Evolutionary conservation across 768 basidiomycete genomes (phyloP), one percentile per base, ranked within the genome.

Genomic region (Kwoniella bestiolae): DNA sequence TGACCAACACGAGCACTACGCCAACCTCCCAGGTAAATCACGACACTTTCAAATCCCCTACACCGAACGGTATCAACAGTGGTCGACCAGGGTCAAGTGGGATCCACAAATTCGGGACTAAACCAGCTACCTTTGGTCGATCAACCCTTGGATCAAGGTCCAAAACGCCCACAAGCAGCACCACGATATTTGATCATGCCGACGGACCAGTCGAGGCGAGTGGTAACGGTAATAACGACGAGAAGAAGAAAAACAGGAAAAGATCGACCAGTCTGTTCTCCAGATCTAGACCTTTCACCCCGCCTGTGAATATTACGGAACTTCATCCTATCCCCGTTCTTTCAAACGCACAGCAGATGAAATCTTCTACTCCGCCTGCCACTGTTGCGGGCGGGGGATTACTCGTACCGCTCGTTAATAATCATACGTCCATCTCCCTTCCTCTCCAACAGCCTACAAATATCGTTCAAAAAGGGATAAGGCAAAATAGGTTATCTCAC

Each of bases 261-360:
- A 41, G 70, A 28, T 60, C 70, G 0, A 58, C 70, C 1, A 63
- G 67, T 31, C 29, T 72, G n/a, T 72, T 72, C 31, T 61, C 59
- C 2, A 44, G 63, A 29, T 56, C 67, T 8, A 38, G 70, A 51
- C 70, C 70, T 14, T 72, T 72, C 53, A 72, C 70, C 8, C 70
- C 70, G 1, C 67, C 70, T 28, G 57, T 55, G 7, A 72, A 62
- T 51, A 70, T 62, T 23, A 68, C 45, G 3, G 62, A 66, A 28
- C 2, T 56, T 6, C 65, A 67, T 41, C 69, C 69, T 25, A 45
- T 70, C 7, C 64, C 70, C 9, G 18, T 55, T 16, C 38, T 60
- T 26, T 32, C 16, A 1, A 29, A 61, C 34, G n/a, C n/a, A 62
- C 32, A 11, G 21, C 32, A 4, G 21, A 46, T 28, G 5, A n/a